phyloP scores from a whole-genome alignment of 2,329 filamentous ascomycete genomes.

The Leptosphaerulina australis region DNA sequence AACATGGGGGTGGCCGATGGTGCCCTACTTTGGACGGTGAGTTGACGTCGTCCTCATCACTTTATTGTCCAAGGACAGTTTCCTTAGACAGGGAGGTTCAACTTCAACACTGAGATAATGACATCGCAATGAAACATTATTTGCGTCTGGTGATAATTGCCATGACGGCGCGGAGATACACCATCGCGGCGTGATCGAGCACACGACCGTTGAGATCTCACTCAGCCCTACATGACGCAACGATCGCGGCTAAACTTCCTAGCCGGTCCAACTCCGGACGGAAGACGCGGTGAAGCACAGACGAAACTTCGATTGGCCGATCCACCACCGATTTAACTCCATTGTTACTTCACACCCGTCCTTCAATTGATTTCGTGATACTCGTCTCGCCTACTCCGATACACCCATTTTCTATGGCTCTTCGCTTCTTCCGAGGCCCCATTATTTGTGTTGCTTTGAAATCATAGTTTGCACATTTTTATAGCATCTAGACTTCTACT shows the following conservation, averaged over 20 bases:
- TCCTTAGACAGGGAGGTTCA: too few relatives aligned
- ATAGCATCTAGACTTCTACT: conserved; percentile 4
- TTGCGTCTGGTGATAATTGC: conserved; percentile 1
- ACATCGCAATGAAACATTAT: neutral
- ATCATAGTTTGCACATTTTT: neutral
- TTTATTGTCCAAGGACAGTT: too few relatives aligned
- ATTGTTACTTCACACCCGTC: neutral
- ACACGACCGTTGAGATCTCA: conserved; percentile 15
- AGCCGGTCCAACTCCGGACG: neutral
- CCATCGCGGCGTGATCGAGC: conserved; percentile 1
- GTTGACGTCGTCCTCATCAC: conserved; percentile 4
- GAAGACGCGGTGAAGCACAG: neutral
- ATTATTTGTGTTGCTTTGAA: neutral
- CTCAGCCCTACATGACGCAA: conserved; percentile 19
- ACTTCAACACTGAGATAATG: too few relatives aligned
- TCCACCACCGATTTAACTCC: neutral
- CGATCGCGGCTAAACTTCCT: neutral
- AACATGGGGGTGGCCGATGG: neutral
- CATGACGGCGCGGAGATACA: neutral
- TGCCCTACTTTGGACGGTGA: neutral
- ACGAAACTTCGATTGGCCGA: neutral
- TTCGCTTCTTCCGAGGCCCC: conserved; percentile 1
- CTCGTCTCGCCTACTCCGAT: neutral
- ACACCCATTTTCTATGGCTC: neutral
- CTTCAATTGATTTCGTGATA: neutral